These are phyloP conservation scores for Climacium dendroides DNA, from an alignment of 225 moss, liverwort and hornwort genomes.

Conservation along the genomic window DNA sequence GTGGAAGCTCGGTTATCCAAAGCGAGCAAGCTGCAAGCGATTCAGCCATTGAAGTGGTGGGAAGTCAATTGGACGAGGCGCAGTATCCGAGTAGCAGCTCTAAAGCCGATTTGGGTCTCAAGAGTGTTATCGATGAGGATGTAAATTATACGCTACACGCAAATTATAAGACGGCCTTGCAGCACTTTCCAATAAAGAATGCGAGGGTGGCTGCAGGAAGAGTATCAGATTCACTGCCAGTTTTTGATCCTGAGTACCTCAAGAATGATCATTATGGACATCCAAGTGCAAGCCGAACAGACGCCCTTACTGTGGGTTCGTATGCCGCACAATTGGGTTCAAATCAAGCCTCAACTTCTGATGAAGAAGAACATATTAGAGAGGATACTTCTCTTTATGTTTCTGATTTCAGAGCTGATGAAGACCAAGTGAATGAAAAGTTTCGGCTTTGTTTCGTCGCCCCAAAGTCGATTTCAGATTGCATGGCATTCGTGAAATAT, in stretches of 20 bases:
- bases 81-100: not conserved
- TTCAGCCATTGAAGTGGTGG: not conserved
- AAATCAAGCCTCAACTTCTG: not conserved
- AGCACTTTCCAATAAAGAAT: not conserved
- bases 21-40: not conserved
- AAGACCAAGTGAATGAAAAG: not conserved
- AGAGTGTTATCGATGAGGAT: not conserved
- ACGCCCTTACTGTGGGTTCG: not conserved
- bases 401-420: not conserved
- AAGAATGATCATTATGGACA: not conserved
- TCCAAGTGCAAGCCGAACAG: not conserved
- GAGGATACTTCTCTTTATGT: not conserved
- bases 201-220: not conserved
- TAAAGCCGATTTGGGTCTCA: not conserved
- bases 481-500: conserved; percentile 4
- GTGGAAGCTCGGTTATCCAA: not conserved
- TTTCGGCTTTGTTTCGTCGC: conserved; percentile 24
- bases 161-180: not conserved
- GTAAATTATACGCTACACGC: not conserved
- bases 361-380: not conserved
- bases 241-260: not conserved
- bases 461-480: conserved; percentile 4
- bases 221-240: not conserved
- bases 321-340: not conserved
- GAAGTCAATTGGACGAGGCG: not conserved